Conservation (phyloP, 2,329 filamentous ascomycete genomes). For the Exophiala bonariae region DNA sequence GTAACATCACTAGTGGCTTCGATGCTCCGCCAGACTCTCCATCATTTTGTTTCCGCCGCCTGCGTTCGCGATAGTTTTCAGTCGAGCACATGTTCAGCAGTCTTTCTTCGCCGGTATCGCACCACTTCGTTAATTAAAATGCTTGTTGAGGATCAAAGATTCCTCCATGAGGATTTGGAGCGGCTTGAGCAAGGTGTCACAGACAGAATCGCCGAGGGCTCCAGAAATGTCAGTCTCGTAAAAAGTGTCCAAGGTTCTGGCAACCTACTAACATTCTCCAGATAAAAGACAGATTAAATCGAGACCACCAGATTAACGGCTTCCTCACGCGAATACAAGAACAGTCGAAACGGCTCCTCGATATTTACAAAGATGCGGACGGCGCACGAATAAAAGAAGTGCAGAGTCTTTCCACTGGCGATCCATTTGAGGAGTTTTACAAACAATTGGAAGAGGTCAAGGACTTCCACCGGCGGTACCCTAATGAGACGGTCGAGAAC, state of each 20-base stretch:
- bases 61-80: too few species aligned
- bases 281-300: slow-evolving; percentile 84
- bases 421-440: slow-evolving; percentile 90
- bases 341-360: slow-evolving; percentile 76
- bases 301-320: slow-evolving; percentile 87
- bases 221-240: slow-evolving; percentile 66
- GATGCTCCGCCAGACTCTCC: too few species aligned
- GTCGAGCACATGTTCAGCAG: too few species aligned
- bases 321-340: slow-evolving; percentile 85
- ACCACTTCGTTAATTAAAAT: slow-evolving; percentile 43
- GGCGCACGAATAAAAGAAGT: slow-evolving; percentile 75
- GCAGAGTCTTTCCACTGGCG: slow-evolving; percentile 77
- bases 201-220: slow-evolving; percentile 84
- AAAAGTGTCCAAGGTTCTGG: background rate
- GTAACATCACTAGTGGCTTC: too few species aligned
- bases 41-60: too few species aligned
- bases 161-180: slow-evolving; percentile 94
- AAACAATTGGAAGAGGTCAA: slow-evolving; percentile 78
- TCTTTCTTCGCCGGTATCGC: too few species aligned
- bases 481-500: slow-evolving; percentile 93
- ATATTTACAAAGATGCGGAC: slow-evolving; percentile 80
- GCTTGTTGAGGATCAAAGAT: slow-evolving; percentile 90
- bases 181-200: slow-evolving; percentile 90
- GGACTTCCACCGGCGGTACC: slow-evolving; percentile 85
- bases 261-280: slow-evolving; percentile 36